Base-by-base conservation (phyloP, 1,284 basidiomycete species). In the Polyporus tsugae region DNA sequence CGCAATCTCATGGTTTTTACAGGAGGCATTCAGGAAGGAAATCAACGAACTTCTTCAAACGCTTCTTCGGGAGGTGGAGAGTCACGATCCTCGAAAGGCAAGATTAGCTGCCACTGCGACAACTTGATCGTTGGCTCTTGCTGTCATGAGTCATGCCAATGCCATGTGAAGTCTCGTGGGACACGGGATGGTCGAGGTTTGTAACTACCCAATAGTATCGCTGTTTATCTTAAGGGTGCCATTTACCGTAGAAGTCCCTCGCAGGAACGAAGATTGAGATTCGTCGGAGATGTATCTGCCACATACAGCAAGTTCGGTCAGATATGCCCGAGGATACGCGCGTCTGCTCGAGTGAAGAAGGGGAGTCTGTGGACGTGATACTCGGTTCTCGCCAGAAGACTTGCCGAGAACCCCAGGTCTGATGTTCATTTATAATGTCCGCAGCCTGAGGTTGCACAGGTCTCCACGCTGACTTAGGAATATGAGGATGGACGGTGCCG, bases 41-140 rank as follows among this genome's bases (percentile, higher is more conserved):
- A 36, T 60, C 38, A 19, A 60, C n/a, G 58, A 38, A 29, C 55
- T 58, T 6, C 55, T 69, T 9, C 65, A 65, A 36, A 49, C 33
- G 5, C 44, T 69, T 6, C 39, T 65, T 33, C 65, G 61, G 35
- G 66, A 69, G 11, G 55, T 65, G 9, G 68, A 70, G 29, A 64
- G 36, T 52, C 64, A 39, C 15, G 70, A 72, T 53, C 70, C 70
- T 57, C 68, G 70, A 33, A 67, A 69, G 41, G 61, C 68, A 60
- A 69, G 68, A 39, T 22, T 39, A 7, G 17, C 57, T 13, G 57
- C 57, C 35, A 58, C 57, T 25, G 38, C 39, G 10, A 22, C 58
- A 6, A 58, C 55, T 38, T 58, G 55, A 58, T 38, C 9, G 35
- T n/a, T 19, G 19, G n/a, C 15, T 35, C 35, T 38, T 17, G 17